Percentiles rank a stretch among this genome's conserved stretches.
These are phyloP conservation scores for Fusarium bulbicola DNA, from an alignment of 2,329 filamentous ascomycete genomes.

Conservation along the genomic window DNA sequence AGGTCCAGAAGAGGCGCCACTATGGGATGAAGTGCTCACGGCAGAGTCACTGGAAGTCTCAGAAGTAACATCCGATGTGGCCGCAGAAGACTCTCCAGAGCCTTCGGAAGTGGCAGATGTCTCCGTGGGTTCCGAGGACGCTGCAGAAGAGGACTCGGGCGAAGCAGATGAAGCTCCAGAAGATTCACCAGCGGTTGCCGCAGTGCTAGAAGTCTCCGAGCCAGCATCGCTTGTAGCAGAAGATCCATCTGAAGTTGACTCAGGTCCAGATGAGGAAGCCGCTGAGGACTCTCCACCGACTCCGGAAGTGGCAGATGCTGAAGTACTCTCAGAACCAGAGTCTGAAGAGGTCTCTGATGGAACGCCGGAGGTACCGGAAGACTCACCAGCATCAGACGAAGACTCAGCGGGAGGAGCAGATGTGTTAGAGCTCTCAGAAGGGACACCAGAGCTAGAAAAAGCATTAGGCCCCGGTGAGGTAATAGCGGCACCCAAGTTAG, in stretches of 20 bases:
- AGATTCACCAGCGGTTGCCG: neutral
- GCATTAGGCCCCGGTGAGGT: neutral
- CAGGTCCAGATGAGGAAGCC: neutral
- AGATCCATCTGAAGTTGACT: neutral
- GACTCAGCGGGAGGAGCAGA: neutral
- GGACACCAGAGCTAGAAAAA: neutral
- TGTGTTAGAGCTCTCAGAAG: neutral
- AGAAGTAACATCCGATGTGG: neutral
- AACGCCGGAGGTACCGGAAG: neutral
- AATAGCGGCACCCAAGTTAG: neutral
- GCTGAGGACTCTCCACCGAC: neutral
- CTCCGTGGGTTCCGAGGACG: neutral
- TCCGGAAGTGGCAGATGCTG: neutral
- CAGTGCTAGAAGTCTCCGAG: neutral
- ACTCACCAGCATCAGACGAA: neutral
- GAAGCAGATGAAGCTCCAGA: neutral
- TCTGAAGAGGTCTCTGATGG: neutral
- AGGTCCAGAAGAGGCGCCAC: neutral
- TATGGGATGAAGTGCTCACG: neutral
- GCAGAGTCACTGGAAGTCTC: neutral
- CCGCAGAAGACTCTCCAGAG: neutral
- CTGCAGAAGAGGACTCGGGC: neutral
- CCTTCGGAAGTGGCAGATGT: fast-evolving
- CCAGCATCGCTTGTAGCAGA: no score
- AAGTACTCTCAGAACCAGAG: neutral